Evolutionary conservation across 1,284 basidiomycete species (phyloP).

Genomic region (Tilletiaria anomala): DNA sequence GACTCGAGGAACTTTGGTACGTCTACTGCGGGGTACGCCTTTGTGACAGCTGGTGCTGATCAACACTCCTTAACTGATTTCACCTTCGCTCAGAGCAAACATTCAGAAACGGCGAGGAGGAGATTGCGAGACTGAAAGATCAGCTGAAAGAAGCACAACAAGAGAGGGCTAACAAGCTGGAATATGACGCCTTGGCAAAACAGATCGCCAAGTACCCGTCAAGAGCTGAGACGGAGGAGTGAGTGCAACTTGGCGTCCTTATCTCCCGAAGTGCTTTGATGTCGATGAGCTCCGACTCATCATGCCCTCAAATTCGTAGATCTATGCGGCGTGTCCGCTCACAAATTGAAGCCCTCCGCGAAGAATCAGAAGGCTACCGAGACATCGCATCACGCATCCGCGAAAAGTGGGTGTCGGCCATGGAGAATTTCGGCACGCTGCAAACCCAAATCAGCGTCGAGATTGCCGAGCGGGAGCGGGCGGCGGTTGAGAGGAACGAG

Average conservation of each 20-base stretch:
- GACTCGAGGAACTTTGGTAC: too few relatives aligned
- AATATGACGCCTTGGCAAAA: neutral
- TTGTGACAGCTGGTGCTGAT: too few relatives aligned
- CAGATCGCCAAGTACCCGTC: neutral
- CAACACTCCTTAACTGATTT: too few relatives aligned
- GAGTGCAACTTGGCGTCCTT: neutral
- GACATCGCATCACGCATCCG: neutral
- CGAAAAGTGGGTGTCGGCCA: neutral
- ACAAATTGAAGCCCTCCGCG: too few relatives aligned
- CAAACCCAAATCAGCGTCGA: neutral
- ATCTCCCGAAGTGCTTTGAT: too few relatives aligned
- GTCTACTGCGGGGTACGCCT: too few relatives aligned
- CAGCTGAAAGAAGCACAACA: neutral
- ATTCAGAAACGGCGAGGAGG: too few relatives aligned
- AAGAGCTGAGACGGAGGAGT: neutral
- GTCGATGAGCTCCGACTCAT: too few relatives aligned
- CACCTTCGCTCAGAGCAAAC: too few relatives aligned
- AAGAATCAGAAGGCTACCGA: neutral
- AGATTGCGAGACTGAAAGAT: neutral
- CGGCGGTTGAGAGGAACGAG: neutral
- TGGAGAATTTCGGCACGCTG: neutral
- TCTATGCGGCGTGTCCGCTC: too few relatives aligned
- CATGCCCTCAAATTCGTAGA: too few relatives aligned
- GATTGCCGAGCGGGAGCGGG: neutral
- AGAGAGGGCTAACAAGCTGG: neutral